Conservation (phyloP, 1,139 yeast species). For the Candida buenavistaensis region DNA sequence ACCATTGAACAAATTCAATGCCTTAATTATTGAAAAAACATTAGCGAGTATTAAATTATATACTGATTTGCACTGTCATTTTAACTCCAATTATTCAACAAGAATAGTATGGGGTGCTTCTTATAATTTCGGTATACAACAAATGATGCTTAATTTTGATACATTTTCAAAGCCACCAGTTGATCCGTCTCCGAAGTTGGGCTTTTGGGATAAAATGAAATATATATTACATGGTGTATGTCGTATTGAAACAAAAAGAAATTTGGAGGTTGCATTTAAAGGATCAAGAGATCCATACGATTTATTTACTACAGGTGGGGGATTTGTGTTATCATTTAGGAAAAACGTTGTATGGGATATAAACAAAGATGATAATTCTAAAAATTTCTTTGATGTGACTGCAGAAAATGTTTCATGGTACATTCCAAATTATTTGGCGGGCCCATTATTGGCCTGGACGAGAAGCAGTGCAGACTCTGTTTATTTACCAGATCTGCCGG, state of each 20-base stretch:
- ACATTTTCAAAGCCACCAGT: slow-evolving; percentile 80
- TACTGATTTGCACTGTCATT: slow-evolving; percentile 57
- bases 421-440: slow-evolving; percentile 62
- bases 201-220: slow-evolving; percentile 61
- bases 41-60: slow-evolving; percentile 74
- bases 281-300: slow-evolving; percentile 50
- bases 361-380: slow-evolving; percentile 41
- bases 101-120: slow-evolving; percentile 86
- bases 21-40: slow-evolving; percentile 71
- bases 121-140: slow-evolving; percentile 81
- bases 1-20: slow-evolving; percentile 36
- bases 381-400: slow-evolving; percentile 35
- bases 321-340: slow-evolving; percentile 41
- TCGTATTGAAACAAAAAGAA: slow-evolving; percentile 31
- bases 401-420: slow-evolving; percentile 44
- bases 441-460: slow-evolving; percentile 63
- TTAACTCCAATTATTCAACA: slow-evolving; percentile 60
- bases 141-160: slow-evolving; percentile 76
- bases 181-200: slow-evolving; percentile 58
- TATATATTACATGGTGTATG: slow-evolving; percentile 51
- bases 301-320: slow-evolving; percentile 37
- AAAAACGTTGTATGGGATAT: slow-evolving; percentile 42
- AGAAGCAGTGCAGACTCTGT: slow-evolving; percentile 45
- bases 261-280: slow-evolving; percentile 55
- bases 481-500: slow-evolving; percentile 44